Evolutionary conservation across 139 green algal genomes (phyloP).

Genomic region (Pleodorina starrii): DNA sequence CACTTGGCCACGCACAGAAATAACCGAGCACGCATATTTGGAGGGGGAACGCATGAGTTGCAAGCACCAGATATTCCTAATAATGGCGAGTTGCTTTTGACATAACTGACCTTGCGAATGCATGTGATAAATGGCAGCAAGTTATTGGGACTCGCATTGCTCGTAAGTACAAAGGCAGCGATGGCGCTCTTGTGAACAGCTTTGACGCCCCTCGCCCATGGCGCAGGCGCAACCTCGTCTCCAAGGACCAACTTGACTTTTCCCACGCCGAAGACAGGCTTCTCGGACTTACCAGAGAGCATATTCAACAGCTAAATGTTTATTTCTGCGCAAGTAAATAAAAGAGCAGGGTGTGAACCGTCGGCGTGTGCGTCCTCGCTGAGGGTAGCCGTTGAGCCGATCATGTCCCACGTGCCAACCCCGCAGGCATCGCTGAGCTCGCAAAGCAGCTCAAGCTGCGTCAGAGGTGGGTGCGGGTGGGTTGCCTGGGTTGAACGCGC

Average conservation of each 20-base stretch:
- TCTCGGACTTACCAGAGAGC: conserved; percentile 61
- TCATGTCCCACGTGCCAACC: too few relatives aligned
- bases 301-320: conserved; percentile 73
- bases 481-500: too few relatives aligned
- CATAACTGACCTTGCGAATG: too few relatives aligned
- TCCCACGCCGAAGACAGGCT: conserved; percentile 61
- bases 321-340: conserved; percentile 69
- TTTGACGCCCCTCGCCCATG: not conserved
- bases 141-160: conserved; percentile 50
- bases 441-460: conserved; percentile 62
- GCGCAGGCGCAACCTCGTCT: conserved; percentile 64
- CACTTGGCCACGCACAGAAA: too few relatives aligned
- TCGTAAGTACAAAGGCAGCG: conserved; percentile 6
- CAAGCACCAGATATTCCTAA: too few relatives aligned
- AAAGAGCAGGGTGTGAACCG: too few relatives aligned
- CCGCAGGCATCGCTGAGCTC: conserved; percentile 73
- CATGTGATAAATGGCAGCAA: conserved; percentile 44
- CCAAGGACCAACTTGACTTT: conserved; percentile 55
- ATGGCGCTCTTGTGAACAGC: too few relatives aligned
- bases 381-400: too few relatives aligned
- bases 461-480: conserved; percentile 44
- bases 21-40: too few relatives aligned
- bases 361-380: too few relatives aligned
- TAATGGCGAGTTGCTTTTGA: too few relatives aligned
- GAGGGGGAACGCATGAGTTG: too few relatives aligned